Percentiles rank a stretch among this genome's conserved stretches.
Evolutionary conservation across 2,329 filamentous ascomycete species (phyloP).

Genomic region (Colletotrichum phormii): DNA sequence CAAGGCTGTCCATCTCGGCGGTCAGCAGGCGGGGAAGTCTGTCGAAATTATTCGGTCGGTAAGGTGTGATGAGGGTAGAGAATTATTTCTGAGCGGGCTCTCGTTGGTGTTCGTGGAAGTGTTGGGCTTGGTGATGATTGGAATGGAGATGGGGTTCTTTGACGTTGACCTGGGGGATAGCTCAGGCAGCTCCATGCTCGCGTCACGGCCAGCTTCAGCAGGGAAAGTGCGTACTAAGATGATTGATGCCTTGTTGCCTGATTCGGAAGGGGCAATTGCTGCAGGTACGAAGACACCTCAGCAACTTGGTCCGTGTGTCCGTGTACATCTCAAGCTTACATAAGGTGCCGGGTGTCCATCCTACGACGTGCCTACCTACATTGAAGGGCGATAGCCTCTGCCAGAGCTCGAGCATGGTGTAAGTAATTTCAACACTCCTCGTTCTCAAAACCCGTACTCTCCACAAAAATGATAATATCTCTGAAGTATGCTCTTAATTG

Average conservation of each 20-base stretch:
- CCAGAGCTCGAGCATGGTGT: too few relatives aligned
- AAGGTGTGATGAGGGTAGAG: background rate
- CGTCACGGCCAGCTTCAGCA: slow-evolving; percentile 47
- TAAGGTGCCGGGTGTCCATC: background rate
- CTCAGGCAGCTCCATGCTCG: slow-evolving; percentile 58
- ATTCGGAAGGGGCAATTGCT: slow-evolving; percentile 20
- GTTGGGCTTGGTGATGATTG: slow-evolving; percentile 21
- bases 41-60: background rate
- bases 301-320: background rate
- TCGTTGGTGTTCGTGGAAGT: slow-evolving; percentile 12
- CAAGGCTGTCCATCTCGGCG: slow-evolving; percentile 85
- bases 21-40: slow-evolving; percentile 9
- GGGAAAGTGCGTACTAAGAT: slow-evolving; percentile 38
- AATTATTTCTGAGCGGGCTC: slow-evolving; percentile 10
- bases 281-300: slow-evolving; percentile 27
- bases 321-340: background rate
- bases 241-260: slow-evolving; percentile 38
- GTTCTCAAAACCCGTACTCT: background rate
- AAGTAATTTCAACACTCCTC: background rate
- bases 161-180: slow-evolving; percentile 35
- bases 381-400: background rate
- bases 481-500: background rate
- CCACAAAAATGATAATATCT: background rate
- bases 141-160: slow-evolving; percentile 40
- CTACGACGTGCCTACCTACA: too few relatives aligned